Conservation (phyloP, 2,329 filamentous ascomycete species). For the Fusarium pseudonygamai region DNA sequence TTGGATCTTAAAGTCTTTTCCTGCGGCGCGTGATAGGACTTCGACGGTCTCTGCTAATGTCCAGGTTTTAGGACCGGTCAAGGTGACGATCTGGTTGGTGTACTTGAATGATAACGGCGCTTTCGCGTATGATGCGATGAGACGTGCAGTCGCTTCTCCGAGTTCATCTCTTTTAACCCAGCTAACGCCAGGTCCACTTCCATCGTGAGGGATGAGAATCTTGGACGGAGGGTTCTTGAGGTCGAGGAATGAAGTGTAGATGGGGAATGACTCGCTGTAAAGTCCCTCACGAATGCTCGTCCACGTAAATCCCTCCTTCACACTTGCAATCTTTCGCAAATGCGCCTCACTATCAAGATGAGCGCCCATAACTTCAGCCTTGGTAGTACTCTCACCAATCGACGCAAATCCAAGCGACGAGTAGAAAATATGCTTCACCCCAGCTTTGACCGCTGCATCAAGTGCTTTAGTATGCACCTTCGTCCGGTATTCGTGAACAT, state of each 20-base stretch:
- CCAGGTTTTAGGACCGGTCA: slow-evolving; percentile 11
- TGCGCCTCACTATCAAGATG: slow-evolving; percentile 29
- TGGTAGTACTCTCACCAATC: neutral
- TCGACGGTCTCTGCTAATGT: slow-evolving; percentile 8
- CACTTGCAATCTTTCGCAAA: neutral
- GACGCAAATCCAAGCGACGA: slow-evolving; percentile 24
- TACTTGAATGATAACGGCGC: neutral
- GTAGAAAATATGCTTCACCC: slow-evolving; percentile 28
- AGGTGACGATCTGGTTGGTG: slow-evolving; percentile 8
- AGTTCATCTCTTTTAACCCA: slow-evolving; percentile 36
- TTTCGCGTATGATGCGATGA: slow-evolving; percentile 12
- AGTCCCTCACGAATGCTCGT: slow-evolving; percentile 32
- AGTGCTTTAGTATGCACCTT: slow-evolving; percentile 15
- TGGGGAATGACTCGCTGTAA: slow-evolving; percentile 32
- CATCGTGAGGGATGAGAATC: slow-evolving; percentile 22
- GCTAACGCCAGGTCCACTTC: slow-evolving; percentile 12
- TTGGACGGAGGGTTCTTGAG: neutral
- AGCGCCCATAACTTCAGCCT: slow-evolving; percentile 28
- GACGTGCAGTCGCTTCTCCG: slow-evolving; percentile 23
- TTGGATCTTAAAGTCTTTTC: neutral
- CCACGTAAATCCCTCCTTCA: neutral
- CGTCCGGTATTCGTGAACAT: slow-evolving; percentile 23
- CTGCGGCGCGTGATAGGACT: neutral
- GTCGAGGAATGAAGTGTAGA: slow-evolving; percentile 29
- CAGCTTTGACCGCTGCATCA: slow-evolving; percentile 13